Percentiles rank a stretch among this genome's conserved stretches.
Conservation (phyloP, 768 basidiomycete genomes). For the Coprinopsis strossmayeri region DNA sequence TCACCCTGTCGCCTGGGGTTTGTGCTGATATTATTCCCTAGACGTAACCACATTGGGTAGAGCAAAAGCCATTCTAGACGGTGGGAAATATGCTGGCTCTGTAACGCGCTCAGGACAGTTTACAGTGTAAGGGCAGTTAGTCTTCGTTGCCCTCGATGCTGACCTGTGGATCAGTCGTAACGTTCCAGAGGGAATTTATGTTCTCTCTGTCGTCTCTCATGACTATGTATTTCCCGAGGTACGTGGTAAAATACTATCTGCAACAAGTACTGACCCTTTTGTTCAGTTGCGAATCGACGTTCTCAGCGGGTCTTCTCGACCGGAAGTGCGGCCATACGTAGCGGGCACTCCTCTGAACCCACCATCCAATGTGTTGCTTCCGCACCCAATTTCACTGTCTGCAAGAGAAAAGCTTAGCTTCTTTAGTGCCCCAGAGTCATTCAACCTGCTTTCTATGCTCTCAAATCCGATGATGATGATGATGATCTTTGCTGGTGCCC, state of each 20-base stretch:
- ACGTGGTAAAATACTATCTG: conserved; percentile 10
- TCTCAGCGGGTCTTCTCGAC: conserved; percentile 23
- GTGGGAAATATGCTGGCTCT: conserved; percentile 45
- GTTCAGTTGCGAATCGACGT: conserved; percentile 66
- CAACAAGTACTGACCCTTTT: conserved; percentile 8
- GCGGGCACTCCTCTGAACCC: conserved; percentile 65
- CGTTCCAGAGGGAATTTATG: conserved; percentile 62
- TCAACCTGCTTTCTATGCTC: conserved; percentile 71
- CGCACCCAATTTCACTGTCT: conserved; percentile 54
- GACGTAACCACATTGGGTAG: conserved; percentile 41
- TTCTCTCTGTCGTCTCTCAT: conserved; percentile 62
- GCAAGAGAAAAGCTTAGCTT: conserved; percentile 54
- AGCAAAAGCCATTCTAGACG: conserved; percentile 55
- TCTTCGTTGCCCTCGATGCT: not conserved
- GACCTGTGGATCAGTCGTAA: conserved; percentile 40
- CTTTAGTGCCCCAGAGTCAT: conserved; percentile 64
- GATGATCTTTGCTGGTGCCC: conserved; percentile 57
- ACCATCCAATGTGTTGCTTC: conserved; percentile 43
- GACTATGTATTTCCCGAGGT: conserved; percentile 72
- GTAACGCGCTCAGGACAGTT: conserved; percentile 57
- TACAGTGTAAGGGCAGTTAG: conserved; percentile 45
- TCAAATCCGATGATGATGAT: conserved; percentile 83
- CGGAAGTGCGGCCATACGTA: conserved; percentile 55
- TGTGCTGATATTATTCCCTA: not conserved
- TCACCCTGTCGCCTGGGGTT: conserved; percentile 2